Evolutionary conservation across 768 basidiomycete genomes (phyloP).

Genomic region (Auriscalpium orientale): DNA sequence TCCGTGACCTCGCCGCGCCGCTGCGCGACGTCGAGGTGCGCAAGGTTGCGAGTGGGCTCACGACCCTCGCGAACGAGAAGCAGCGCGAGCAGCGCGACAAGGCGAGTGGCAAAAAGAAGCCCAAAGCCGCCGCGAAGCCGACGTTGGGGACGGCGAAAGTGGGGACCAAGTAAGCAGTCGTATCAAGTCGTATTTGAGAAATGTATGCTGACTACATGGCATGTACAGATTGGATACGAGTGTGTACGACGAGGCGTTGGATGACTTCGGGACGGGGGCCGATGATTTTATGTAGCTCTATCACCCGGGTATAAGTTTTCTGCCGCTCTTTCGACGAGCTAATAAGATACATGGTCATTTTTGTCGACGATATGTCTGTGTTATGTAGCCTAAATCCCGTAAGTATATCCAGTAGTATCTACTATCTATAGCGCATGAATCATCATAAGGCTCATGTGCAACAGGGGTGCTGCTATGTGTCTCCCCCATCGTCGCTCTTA

Average conservation of each 20-base stretch:
- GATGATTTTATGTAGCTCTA: slow-evolving; percentile 86
- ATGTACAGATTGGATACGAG: slow-evolving; percentile 62
- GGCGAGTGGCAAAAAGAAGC: slow-evolving; percentile 85
- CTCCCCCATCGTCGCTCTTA: slow-evolving; percentile 39
- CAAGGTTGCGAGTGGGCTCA: slow-evolving; percentile 78
- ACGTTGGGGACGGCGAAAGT: slow-evolving; percentile 66
- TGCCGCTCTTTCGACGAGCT: no score
- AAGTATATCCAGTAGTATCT: no score
- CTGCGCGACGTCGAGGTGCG: slow-evolving; percentile 88
- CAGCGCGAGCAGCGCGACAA: slow-evolving; percentile 86
- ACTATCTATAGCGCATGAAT: no score
- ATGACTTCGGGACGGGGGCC: slow-evolving; percentile 69
- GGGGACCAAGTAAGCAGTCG: slow-evolving; percentile 44
- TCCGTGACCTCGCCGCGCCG: slow-evolving; percentile 63
- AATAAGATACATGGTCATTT: no score
- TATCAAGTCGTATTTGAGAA: background rate
- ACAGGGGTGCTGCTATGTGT: slow-evolving; percentile 12
- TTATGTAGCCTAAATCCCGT: no score
- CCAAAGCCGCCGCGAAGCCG: slow-evolving; percentile 64
- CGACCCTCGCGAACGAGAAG: slow-evolving; percentile 90
- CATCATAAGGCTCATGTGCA: no score
- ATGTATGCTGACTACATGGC: slow-evolving; percentile 7
- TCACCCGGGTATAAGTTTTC: background rate
- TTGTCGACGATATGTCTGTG: no score
- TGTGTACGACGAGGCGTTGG: slow-evolving; percentile 81